Evolutionary conservation across 2,329 filamentous ascomycete genomes (phyloP), one percentile per base, ranked within the genome.

Genomic region (Aspergillus transmontanensis): DNA sequence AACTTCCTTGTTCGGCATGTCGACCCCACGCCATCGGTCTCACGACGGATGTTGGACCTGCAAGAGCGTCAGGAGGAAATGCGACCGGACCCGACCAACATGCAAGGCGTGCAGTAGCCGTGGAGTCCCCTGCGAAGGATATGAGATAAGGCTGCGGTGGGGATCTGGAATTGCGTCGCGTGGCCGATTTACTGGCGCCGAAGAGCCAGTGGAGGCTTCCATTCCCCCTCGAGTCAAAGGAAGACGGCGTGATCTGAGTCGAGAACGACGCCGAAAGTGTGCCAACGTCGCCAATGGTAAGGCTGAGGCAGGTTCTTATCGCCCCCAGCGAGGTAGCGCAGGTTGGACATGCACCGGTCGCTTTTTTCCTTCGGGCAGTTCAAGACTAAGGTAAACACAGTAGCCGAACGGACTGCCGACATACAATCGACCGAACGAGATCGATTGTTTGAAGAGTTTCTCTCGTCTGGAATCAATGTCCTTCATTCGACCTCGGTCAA

Each of bases 21-120:
- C 70, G 71, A 74, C 72, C 61, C 64, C 60, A 26, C 57, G 21
- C 32, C 66, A 62, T 21, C 72, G 73, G 26, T 72, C 71, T 16
- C 65, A 69, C 53, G 62, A 69, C 11, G 71, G 73, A 2, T 75
- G 73, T 32, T 75, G 73, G 73, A 75, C 73, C 4, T 76, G 74
- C 60, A 76, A 76, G 62, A 57, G 63, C 16, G 66, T 66, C 16
- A 71, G 69, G 2, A 69, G 73, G 4, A 70, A 71, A 53, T 76
- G 74, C 62, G 73, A 76, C 54, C 66, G 68, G 9, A 39, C 64
- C 9, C 71, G 68, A 4, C 73, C 74, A 3, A 59, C 57, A 9
- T 76, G 74, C 58, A 60, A 64, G 32, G 66, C 64, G 32, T 75
- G 73, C 46, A 19, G 50, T 5, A 61, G 69, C 14, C 72, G 71